These are phyloP conservation scores for Yamadazyma atmosphaerica DNA, from an alignment of 1,139 yeast genomes.

Conservation along the genomic window DNA sequence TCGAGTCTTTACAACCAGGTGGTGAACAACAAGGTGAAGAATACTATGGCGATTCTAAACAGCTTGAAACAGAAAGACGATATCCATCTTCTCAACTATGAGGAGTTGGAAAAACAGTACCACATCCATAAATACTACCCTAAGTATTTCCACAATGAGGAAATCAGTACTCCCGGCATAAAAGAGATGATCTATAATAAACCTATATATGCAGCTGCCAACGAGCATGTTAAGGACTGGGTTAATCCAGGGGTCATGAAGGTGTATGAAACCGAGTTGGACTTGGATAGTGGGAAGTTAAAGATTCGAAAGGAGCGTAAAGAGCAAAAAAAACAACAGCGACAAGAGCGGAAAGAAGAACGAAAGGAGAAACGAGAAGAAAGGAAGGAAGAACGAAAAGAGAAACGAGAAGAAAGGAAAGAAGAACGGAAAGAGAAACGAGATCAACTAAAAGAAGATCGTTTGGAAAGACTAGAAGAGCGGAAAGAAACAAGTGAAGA, in stretches of 20 bases:
- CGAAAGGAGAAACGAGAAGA: conserved; percentile 13
- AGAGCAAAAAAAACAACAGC: conserved; percentile 4
- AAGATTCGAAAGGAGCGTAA: conserved; percentile 15
- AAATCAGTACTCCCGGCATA: conserved; percentile 38
- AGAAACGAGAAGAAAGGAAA: conserved; percentile 8
- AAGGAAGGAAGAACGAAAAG: conserved; percentile 9
- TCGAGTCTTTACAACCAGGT: too few species aligned
- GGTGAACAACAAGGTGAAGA: not conserved
- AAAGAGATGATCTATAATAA: conserved; percentile 35
- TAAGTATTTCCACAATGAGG: conserved; percentile 40
- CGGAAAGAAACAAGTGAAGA: conserved; percentile 8
- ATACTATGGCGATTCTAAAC: not conserved
- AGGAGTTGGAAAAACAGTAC: conserved; percentile 34
- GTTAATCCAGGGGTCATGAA: conserved; percentile 19
- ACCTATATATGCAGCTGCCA: conserved; percentile 46
- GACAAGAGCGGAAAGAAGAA: conserved; percentile 9
- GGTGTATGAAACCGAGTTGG: conserved; percentile 19
- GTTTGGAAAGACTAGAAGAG: conserved; percentile 13
- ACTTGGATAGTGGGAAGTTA: conserved; percentile 16
- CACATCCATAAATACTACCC: conserved; percentile 44
- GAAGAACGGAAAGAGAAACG: conserved; percentile 7
- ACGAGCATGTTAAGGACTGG: conserved; percentile 29
- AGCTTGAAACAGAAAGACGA: conserved; percentile 11
- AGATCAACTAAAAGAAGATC: too few species aligned
- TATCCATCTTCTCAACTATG: conserved; percentile 29